Base-by-base conservation (phyloP, 352 stramenopile species). In the Phytophthora niederhauseri region DNA sequence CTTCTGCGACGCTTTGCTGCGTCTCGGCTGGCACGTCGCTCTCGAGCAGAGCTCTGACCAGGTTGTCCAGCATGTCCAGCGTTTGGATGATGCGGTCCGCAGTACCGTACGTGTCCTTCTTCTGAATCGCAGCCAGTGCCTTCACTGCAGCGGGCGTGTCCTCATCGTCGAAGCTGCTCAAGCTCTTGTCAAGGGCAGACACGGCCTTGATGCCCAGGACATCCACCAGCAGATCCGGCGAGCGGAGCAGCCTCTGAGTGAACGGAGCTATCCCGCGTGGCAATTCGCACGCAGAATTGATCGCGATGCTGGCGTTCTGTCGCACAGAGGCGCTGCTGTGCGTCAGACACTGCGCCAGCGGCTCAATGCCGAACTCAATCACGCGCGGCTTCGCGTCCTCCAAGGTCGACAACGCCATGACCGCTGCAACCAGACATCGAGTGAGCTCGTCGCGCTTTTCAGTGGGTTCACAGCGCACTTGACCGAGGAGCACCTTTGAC, bases 301-400 rank as follows among this genome's bases (percentile, higher is more conserved):
- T 78, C 4, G 83, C 67, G 30, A 91, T 83, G 8, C 55, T 72
- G 4, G 84, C 82, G 51, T 91, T 93, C n/a, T 71, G 57, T 12
- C 76, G 70, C 45, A 92, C 69, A 2, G 73, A 64, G 0, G 61
- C 12, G 20, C 62, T 80, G 6, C 60, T 57, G 60, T 92, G 81
- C 24, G 77, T 77, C 24, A 94, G 62, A 58, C 86, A 94, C 38
- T 71, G 72, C 7, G 76, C 73, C 4, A 94, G 70, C 38, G 82
- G 81, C 58, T 91, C 80, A 50, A 92, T 81, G n/a, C 82, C 86
- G 38, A 85, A 87, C 61, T 91, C 82, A 61, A 94, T 72, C 43
- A 94, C 72, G 6, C 76, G 78, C 20, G 83, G 72, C 60, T 93
- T 94, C 52, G 86, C 86, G 19, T 83, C 76, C 57, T 94, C 84